A percentile compares a stretch with the other conserved stretches of the same genome.
Conservation (phyloP, 257 asterid species). For the Verbascum thapsus region DNA sequence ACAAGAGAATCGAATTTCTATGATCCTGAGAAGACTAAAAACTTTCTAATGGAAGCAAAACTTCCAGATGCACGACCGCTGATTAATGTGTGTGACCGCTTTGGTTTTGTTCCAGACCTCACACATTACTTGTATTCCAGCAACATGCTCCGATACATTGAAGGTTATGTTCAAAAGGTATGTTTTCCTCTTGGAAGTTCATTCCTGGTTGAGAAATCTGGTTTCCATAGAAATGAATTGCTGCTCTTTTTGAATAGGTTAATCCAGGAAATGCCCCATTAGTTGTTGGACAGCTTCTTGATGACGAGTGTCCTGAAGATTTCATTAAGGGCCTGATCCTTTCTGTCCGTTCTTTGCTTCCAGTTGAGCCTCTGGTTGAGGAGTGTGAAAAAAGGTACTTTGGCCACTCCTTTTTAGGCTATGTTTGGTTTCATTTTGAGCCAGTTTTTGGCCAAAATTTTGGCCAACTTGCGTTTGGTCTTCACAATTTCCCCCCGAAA, state of each 20-base stretch:
- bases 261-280: slow-evolving; percentile 99
- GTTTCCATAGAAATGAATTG: slow-evolving; percentile 28
- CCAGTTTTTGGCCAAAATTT: no score
- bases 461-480: no score
- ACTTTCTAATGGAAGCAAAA: slow-evolving; percentile 96
- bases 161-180: slow-evolving; percentile 99
- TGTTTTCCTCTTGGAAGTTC: slow-evolving; percentile 5
- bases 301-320: slow-evolving; percentile 99
- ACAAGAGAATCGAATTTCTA: slow-evolving; percentile 97
- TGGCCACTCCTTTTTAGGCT: not conserved
- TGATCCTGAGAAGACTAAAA: slow-evolving; percentile 94
- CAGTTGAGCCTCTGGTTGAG: slow-evolving; percentile 97
- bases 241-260: slow-evolving; percentile 56
- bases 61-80: slow-evolving; percentile 99
- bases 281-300: slow-evolving; percentile 98
- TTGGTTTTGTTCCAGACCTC: slow-evolving; percentile 98
- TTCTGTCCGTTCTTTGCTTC: slow-evolving; percentile 97
- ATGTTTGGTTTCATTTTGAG: no score
- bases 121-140: slow-evolving; percentile 91
- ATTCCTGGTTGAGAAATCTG: not conserved
- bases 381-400: slow-evolving; percentile 97
- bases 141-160: slow-evolving; percentile 98
- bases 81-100: slow-evolving; percentile 96
- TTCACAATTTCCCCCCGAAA: no score
- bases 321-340: slow-evolving; percentile 94